Evolutionary conservation across 2,329 filamentous ascomycete genomes (phyloP), one percentile per base, ranked within the genome.

Genomic region (Exophiala sp.): DNA sequence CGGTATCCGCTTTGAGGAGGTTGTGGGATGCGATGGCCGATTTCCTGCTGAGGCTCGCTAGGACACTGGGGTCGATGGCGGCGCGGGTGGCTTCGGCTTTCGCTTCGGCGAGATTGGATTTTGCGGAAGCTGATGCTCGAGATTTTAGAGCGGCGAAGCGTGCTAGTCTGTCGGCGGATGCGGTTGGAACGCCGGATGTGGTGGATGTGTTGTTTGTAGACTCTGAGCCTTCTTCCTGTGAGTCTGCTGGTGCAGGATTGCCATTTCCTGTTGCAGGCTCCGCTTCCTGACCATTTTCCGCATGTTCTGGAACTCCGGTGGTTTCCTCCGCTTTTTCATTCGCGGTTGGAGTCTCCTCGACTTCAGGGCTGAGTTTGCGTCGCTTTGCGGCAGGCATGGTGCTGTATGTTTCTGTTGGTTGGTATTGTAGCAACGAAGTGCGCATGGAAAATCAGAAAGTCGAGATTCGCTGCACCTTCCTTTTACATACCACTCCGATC

Each of bases 21-120:
- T 97, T 99, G 70, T 96, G 90, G 5, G 87, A 85, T 16, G 94
- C 92, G 62, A 94, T 85, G 51, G 89, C 91, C 65, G 90, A 88
- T 66, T 91, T 90, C 58, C 91, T 88, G 60, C 87, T 85, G n/a
- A 97, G 76, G 1, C 88, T 82, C 1, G 84, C 84, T 45, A 96
- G 82, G 58, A 92, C 81, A 3, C 81, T 81, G 4, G 90, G 88
- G 67, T 96, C 90, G 21, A 85, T 85, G 3, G 87, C 82, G 47
- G 91, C 78, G 39, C 90, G 85, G 66, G 91, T 87, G 12, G 89
- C 87, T 74, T 96, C 91, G 45, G 85, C 84, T 29, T 87, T 87
- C 6, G 89, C 90, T 70, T 91, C 91, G 68, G 90, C 87, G 60
- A 95, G 75, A 67, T 96, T 97, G 58, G 80, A 83, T 67, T 84